phyloP scores from a whole-genome alignment of 768 basidiomycete genomes.

The Mycena rebaudengoi region DNA sequence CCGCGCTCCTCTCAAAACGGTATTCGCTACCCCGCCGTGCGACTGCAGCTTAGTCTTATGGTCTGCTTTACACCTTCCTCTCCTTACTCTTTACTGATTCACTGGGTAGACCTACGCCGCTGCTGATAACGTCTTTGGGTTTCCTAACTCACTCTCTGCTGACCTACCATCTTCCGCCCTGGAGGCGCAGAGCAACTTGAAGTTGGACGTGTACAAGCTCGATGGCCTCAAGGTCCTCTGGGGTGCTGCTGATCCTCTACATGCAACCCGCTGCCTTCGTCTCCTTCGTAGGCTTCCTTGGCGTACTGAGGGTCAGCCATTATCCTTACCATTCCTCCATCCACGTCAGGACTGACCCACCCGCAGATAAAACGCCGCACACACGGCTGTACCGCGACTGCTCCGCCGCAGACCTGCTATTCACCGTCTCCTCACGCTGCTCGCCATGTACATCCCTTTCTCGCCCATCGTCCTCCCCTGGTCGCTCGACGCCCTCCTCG shows the following conservation, averaged over 20 bases:
- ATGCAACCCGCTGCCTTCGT: constrained; percentile 70
- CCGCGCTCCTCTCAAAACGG: too few species aligned
- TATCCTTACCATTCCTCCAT: neutral
- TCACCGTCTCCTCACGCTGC: constrained; percentile 64
- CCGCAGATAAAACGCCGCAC: constrained; percentile 65
- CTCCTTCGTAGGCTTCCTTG: constrained; percentile 72
- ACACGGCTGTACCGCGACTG: constrained; percentile 87
- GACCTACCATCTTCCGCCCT: constrained; percentile 49
- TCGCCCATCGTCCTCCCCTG: constrained; percentile 54
- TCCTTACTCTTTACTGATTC: neutral
- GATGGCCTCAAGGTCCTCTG: constrained; percentile 63
- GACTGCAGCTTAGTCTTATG: too few species aligned
- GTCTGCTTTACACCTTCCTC: too few species aligned
- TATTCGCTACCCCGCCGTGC: too few species aligned
- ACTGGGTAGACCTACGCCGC: constrained; percentile 43
- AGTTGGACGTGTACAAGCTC: constrained; percentile 58
- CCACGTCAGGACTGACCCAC: constrained; percentile 4
- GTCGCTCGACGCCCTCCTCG: too few species aligned
- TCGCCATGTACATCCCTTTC: constrained; percentile 64
- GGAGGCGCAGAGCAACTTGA: constrained; percentile 58
- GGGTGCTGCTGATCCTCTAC: constrained; percentile 71
- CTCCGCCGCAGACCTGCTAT: constrained; percentile 80
- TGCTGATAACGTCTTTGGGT: constrained; percentile 49
- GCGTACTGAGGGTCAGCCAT: constrained; percentile 70
- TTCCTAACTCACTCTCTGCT: too few species aligned